Evolutionary conservation across 2,329 filamentous ascomycete genomes (phyloP).

Genomic region (Penicillium sp.): DNA sequence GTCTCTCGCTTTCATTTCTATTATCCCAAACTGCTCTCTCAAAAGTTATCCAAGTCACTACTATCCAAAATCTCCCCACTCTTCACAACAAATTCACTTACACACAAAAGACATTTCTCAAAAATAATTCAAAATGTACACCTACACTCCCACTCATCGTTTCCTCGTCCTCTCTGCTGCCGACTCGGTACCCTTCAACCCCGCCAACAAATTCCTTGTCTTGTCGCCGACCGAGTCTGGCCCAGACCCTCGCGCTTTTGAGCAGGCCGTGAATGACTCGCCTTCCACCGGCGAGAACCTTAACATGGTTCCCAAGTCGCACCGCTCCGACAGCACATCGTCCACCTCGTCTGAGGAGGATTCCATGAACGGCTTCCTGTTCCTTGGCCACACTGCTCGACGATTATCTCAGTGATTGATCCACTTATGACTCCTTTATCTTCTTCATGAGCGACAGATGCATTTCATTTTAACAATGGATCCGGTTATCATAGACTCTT

Average conservation of each 20-base stretch:
- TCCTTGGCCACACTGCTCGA: constrained; percentile 25
- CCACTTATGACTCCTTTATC: neutral
- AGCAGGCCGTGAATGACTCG: constrained; percentile 15
- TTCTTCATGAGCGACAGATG: constrained; percentile 16
- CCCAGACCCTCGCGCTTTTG: constrained; percentile 24
- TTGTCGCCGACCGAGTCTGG: constrained; percentile 33
- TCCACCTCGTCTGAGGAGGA: constrained; percentile 22
- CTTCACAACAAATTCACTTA: neutral
- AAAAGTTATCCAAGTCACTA: constrained; percentile 1
- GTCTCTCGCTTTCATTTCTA: neutral
- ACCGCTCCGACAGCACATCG: constrained; percentile 30
- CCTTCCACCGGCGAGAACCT: neutral
- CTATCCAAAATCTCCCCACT: neutral
- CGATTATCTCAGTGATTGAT: constrained; percentile 11
- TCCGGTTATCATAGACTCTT: constrained; percentile 8
- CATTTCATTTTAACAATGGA: constrained; percentile 10
- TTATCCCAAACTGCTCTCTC: constrained; percentile 1
- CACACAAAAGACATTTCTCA: neutral
- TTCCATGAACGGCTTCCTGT: constrained; percentile 26
- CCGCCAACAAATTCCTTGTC: constrained; percentile 26
- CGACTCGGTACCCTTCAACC: constrained; percentile 18
- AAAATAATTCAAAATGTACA: constrained; percentile 28
- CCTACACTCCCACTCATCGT: constrained; percentile 29
- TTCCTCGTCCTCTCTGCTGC: constrained; percentile 32
- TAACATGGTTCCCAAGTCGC: constrained; percentile 11